Percentiles rank a stretch among this genome's conserved stretches.
Evolutionary conservation across 768 basidiomycete species (phyloP).

Genomic region (Kwoniella sp.): DNA sequence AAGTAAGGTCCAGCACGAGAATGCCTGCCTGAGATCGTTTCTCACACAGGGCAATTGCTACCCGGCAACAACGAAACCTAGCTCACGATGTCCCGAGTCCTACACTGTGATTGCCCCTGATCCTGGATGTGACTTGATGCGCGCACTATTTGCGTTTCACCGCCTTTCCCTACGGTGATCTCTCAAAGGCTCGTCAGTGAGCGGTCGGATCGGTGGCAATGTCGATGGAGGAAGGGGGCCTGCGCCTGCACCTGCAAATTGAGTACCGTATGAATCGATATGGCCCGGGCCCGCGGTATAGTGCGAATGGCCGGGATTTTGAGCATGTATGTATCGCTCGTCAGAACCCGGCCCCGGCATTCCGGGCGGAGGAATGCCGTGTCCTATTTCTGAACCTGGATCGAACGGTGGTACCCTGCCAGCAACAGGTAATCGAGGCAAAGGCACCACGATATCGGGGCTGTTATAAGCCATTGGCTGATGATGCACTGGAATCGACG

Average conservation of each 20-base stretch:
- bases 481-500: background rate
- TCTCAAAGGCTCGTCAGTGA: background rate
- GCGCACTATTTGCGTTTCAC: too few relatives aligned
- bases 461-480: background rate
- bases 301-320: background rate
- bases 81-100: too few relatives aligned
- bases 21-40: too few relatives aligned
- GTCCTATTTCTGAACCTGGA: background rate
- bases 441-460: background rate
- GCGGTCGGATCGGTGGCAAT: slow-evolving; percentile 13
- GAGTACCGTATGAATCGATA: background rate
- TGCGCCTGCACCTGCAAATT: background rate
- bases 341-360: background rate
- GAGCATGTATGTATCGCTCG: background rate
- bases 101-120: too few relatives aligned
- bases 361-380: background rate
- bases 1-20: too few relatives aligned
- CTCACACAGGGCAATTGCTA: too few relatives aligned
- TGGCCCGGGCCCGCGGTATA: background rate
- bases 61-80: too few relatives aligned
- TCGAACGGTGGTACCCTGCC: background rate
- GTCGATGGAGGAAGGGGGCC: background rate
- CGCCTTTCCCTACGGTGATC: slow-evolving; percentile 2
- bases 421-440: background rate
- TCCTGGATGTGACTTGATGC: too few relatives aligned